Conservation (phyloP, 345 rosid genomes). For the Trapa incisa region DNA sequence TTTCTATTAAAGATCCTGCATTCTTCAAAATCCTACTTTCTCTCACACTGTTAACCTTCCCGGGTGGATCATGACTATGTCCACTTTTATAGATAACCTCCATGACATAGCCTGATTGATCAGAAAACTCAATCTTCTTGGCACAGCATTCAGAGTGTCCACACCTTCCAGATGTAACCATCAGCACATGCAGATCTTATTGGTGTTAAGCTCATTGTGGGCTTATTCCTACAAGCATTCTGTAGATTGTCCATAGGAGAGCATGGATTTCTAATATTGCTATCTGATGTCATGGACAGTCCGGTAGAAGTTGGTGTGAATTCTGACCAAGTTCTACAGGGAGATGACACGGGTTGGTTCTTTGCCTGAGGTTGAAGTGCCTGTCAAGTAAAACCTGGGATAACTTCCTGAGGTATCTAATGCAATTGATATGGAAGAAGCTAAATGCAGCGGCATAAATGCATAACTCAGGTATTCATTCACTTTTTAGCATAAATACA, state of each 20-base stretch:
- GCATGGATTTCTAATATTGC: conserved; percentile 8
- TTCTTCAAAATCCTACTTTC: conserved; percentile 32
- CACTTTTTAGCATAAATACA: too few species aligned
- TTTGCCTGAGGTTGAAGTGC: conserved; percentile 21
- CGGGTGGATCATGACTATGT: conserved; percentile 82
- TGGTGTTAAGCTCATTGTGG: conserved; percentile 21
- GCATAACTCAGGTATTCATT: background rate
- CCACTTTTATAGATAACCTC: conserved; percentile 72
- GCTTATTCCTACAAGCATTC: conserved; percentile 16
- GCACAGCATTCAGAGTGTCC: conserved; percentile 66
- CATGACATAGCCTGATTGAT: conserved; percentile 47
- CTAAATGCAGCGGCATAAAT: background rate
- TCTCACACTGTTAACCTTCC: conserved; percentile 32
- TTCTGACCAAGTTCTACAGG: conserved; percentile 25
- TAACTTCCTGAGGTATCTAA: conserved; percentile 17
- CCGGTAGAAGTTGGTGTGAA: conserved; percentile 45
- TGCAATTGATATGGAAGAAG: background rate
- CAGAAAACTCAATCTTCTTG: conserved; percentile 74
- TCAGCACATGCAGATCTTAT: conserved; percentile 46
- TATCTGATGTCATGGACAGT: conserved; percentile 33
- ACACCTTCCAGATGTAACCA: conserved; percentile 92
- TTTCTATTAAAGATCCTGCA: conserved; percentile 20
- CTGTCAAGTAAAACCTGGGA: conserved; percentile 12
- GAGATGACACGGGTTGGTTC: conserved; percentile 25
- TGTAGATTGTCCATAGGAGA: background rate